phyloP scores from a whole-genome alignment of 257 asterid genomes.

The Solanum chilense region DNA sequence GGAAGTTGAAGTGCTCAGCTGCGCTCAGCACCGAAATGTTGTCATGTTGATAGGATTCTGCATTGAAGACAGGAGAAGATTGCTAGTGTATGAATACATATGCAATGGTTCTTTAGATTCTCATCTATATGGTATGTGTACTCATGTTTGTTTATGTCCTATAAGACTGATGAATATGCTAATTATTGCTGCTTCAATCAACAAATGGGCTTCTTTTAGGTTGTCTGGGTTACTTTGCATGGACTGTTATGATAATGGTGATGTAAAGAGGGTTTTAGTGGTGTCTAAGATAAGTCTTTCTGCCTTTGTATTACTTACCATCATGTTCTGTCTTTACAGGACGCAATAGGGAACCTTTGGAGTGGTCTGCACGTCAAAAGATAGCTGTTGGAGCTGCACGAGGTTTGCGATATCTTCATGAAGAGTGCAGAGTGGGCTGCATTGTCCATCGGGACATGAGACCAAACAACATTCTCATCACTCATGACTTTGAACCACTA shows the following conservation, averaged over 20 bases:
- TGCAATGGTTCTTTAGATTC: conserved; percentile 95
- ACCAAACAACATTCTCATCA: conserved; percentile 86
- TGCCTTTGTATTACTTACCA: background rate
- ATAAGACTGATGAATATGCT: background rate
- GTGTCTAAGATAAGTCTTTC: background rate
- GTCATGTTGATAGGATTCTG: conserved; percentile 94
- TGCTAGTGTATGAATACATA: conserved; percentile 77
- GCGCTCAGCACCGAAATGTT: conserved; percentile 97
- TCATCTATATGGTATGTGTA: conserved; percentile 68
- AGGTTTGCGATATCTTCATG: conserved; percentile 90
- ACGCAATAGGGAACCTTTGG: conserved; percentile 40
- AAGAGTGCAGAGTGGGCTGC: conserved; percentile 96
- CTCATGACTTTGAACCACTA: conserved; percentile 92
- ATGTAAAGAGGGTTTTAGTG: background rate
- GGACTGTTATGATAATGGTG: background rate
- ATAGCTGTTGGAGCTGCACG: conserved; percentile 93
- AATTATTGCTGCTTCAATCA: background rate
- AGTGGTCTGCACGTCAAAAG: conserved; percentile 82
- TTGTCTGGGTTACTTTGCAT: background rate
- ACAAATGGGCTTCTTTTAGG: background rate
- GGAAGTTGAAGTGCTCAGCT: conserved; percentile 91
- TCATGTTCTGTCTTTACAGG: conserved; percentile 29
- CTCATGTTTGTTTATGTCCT: background rate
- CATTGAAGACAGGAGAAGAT: conserved; percentile 72
- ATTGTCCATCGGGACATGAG: conserved; percentile 94